A percentile compares a stretch with the other conserved stretches of the same genome.
These are phyloP conservation scores for Chrysanthemum lavandulifolium DNA, from an alignment of 129 eudicot species.

Conservation along the genomic window DNA sequence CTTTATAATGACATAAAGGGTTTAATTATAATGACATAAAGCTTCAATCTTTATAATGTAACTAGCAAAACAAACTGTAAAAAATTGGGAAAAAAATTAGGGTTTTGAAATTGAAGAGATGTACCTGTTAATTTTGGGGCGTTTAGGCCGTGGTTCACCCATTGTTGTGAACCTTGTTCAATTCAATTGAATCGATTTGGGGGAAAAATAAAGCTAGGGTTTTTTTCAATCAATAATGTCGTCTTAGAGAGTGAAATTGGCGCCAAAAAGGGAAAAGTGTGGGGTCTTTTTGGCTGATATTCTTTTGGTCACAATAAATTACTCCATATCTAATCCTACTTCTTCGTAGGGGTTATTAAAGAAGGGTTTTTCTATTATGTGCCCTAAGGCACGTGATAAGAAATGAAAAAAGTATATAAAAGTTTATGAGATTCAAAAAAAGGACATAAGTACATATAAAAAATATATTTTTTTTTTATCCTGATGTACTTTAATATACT, in stretches of 20 bases:
- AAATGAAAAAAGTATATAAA: no score
- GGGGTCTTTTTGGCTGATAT: no score
- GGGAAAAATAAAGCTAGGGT: conserved; percentile 18
- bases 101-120: conserved; percentile 4
- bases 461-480: no score
- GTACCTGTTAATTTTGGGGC: conserved; percentile 65
- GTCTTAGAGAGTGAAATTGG: conserved; percentile 4
- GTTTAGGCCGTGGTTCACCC: conserved; percentile 54
- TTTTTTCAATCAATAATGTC: neutral
- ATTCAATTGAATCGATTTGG: neutral
- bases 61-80: neutral
- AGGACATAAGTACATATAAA: no score
- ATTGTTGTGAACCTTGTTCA: conserved; percentile 23
- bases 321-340: no score
- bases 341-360: no score
- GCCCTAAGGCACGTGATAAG: no score
- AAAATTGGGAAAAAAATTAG: neutral
- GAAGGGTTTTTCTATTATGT: no score
- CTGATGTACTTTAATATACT: no score
- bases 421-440: no score
- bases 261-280: conserved; percentile 19
- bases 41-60: conserved; percentile 9
- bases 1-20: neutral
- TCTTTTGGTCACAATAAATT: neutral
- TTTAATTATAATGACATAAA: neutral